Conservation (phyloP, 106 monocot genomes). For the Allium fistulosum region DNA sequence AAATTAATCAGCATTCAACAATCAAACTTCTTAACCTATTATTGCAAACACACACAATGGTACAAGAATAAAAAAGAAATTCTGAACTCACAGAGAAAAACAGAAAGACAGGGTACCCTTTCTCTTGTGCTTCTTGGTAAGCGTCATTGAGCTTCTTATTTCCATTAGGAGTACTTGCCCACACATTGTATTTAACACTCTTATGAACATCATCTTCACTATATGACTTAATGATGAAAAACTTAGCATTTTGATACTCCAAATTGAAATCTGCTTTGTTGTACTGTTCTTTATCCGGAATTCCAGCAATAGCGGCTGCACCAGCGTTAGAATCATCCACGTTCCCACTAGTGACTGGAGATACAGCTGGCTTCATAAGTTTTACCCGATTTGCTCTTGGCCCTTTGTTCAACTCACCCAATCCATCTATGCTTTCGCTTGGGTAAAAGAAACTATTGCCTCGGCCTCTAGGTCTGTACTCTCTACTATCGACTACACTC, state of each 20-base stretch:
- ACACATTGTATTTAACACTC: slow-evolving; percentile 89
- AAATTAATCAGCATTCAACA: no score
- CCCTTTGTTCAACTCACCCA: slow-evolving; percentile 80
- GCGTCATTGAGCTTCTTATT: slow-evolving; percentile 97
- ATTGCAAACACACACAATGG: no score
- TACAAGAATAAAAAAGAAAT: background rate
- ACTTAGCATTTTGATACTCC: slow-evolving; percentile 68
- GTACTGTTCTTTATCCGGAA: slow-evolving; percentile 54
- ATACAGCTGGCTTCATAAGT: slow-evolving; percentile 31
- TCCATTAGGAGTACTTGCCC: slow-evolving; percentile 92
- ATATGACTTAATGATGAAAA: slow-evolving; percentile 90
- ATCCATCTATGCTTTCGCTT: slow-evolving; percentile 58
- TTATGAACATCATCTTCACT: slow-evolving; percentile 96
- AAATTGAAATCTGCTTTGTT: slow-evolving; percentile 62
- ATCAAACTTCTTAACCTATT: no score
- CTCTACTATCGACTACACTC: slow-evolving; percentile 23
- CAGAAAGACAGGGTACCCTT: slow-evolving; percentile 70
- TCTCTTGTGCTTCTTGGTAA: slow-evolving; percentile 62
- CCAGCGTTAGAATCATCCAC: slow-evolving; percentile 22
- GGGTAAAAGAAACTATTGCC: slow-evolving; percentile 42
- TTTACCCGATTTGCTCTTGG: slow-evolving; percentile 60
- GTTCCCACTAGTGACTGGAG: slow-evolving; percentile 32
- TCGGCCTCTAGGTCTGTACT: slow-evolving; percentile 44
- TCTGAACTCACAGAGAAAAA: slow-evolving; percentile 80
- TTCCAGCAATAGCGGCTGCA: slow-evolving; percentile 15